Base-by-base conservation (phyloP, 2,329 filamentous ascomycete genomes). In the Colletotrichum sojae region DNA sequence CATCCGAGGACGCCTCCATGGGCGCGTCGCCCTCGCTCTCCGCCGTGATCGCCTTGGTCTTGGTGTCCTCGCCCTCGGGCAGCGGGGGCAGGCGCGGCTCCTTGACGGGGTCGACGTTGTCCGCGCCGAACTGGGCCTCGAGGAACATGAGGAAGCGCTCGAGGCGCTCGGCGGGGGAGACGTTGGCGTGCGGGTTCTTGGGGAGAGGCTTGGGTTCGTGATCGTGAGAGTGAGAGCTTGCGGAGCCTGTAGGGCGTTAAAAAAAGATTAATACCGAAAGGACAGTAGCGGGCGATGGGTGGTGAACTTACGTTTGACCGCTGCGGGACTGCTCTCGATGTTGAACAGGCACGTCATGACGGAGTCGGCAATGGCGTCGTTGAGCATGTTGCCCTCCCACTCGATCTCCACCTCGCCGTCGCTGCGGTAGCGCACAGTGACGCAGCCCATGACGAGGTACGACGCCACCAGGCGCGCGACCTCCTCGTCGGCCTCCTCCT, bases 301-400 rank as follows among this genome's bases (percentile, higher is more conserved):
- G 94, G 92, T 1, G n/a, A 16, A 61, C 58, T 25, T 85, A 93
- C 94, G 93, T 82, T 96, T 97, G 58, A 99, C 95, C 13, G 96
- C 95, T 15, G 96, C 96, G 5, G 95, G 96, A 62, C 93, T 97
- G 80, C 92, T 97, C 81, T 99, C 96, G 22, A 97, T 93, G 0
- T 93, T 95, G 74, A 97, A 90, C 12, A 99, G 86, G 3, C 98
- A 94, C 1, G 94, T 94, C 86, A 98, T 94, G 63, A 98, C 92
- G 16, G 96, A 94, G 80, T 99, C 96, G n/a, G 96, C 96, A 76
- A 99, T 97, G 70, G 94, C 94, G 77, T 99, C 96, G 79, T 98
- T 99, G 76, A 98, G 91, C 83, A 97, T 93, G 78, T 98, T 99
- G 67, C 95, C 96, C 79, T 98, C 95, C 96, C 96, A 99, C 81